These are phyloP conservation scores for Pseudozyma hubeiensis DNA, from an alignment of 1,284 basidiomycete species.

Conservation along the genomic window DNA sequence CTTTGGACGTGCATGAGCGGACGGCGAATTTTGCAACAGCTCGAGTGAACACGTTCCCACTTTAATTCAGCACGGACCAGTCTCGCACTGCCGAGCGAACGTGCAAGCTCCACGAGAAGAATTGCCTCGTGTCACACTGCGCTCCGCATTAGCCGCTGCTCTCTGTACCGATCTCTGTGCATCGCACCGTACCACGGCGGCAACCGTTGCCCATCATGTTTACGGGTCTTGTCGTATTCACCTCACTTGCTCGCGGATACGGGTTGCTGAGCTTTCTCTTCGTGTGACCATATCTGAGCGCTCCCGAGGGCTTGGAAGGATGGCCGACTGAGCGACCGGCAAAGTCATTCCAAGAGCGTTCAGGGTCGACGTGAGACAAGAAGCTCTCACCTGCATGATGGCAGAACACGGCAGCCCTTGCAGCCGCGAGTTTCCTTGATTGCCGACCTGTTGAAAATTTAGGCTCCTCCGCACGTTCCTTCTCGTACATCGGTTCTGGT, in stretches of 20 bases:
- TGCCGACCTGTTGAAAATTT: constrained; percentile 22
- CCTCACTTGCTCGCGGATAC: no score
- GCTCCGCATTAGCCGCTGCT: constrained; percentile 6
- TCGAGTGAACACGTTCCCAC: constrained; percentile 35
- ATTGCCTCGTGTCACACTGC: constrained; percentile 34
- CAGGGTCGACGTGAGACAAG: neutral
- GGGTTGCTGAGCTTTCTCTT: no score
- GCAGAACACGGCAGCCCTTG: constrained; percentile 12
- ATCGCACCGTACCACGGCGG: no score
- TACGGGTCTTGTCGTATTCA: no score
- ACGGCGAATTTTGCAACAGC: constrained; percentile 25
- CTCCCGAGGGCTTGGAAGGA: no score
- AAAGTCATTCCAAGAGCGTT: no score
- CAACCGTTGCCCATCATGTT: no score
- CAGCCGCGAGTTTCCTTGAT: constrained; percentile 15
- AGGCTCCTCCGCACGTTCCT: constrained; percentile 44
- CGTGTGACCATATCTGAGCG: no score
- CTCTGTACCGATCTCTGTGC: neutral
- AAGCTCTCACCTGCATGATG: constrained; percentile 13
- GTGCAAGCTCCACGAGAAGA: constrained; percentile 18
- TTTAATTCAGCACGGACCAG: constrained; percentile 26
- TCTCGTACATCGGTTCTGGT: constrained; percentile 1
- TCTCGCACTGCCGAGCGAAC: constrained; percentile 33
- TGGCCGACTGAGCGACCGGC: no score
- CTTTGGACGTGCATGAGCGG: constrained; percentile 16